A percentile compares a stretch with the other conserved stretches of the same genome.
These are phyloP conservation scores for Eucalyptus sp. DNA, from an alignment of 345 rosid genomes.

Conservation along the genomic window DNA sequence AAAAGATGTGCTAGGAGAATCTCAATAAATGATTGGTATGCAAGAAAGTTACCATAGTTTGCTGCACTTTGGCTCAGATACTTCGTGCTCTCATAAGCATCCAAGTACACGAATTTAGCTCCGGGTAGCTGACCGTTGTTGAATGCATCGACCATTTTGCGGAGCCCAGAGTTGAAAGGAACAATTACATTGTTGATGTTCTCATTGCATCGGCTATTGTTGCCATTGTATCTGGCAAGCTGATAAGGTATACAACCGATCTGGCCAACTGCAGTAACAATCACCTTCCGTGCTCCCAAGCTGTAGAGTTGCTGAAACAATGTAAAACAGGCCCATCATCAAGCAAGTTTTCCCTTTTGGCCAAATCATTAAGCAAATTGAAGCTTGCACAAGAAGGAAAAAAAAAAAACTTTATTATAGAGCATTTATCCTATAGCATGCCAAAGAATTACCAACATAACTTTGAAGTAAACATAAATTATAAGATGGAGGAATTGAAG, in stretches of 20 bases:
- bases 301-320: conserved; percentile 39
- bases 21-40: too few species aligned
- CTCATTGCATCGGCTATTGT: conserved; percentile 59
- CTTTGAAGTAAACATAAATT: not conserved
- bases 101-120: conserved; percentile 66
- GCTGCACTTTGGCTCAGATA: conserved; percentile 42
- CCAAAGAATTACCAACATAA: not conserved
- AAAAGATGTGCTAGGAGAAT: not conserved
- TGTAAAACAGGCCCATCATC: not conserved
- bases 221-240: conserved; percentile 53
- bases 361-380: not conserved
- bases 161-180: conserved; percentile 56
- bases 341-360: not conserved
- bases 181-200: conserved; percentile 53
- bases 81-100: conserved; percentile 45
- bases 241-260: conserved; percentile 92
- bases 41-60: conserved; percentile 16
- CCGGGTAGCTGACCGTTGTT: conserved; percentile 60
- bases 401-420: not conserved
- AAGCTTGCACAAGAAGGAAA: not conserved
- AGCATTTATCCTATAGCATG: not conserved
- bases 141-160: conserved; percentile 39
- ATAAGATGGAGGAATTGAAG: not conserved
- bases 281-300: conserved; percentile 69
- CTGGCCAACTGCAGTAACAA: conserved; percentile 65